Evolutionary conservation across 2,329 filamentous ascomycete species (phyloP).

Genomic region (Neobulgaria alba): DNA sequence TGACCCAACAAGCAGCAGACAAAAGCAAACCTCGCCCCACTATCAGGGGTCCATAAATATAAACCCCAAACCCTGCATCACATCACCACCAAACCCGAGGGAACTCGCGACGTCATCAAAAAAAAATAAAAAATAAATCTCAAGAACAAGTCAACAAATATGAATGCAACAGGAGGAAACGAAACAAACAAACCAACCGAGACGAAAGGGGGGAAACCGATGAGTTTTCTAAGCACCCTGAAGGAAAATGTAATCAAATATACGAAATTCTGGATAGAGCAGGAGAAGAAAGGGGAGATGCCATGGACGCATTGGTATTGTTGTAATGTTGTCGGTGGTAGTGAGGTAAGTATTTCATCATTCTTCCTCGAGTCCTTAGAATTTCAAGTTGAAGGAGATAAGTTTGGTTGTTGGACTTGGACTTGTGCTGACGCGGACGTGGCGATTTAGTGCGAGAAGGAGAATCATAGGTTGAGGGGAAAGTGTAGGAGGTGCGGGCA

Average conservation of each 20-base stretch:
- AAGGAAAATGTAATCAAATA: not conserved
- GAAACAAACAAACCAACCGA: no score
- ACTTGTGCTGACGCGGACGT: not conserved
- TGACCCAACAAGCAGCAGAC: no score
- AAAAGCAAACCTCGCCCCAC: no score
- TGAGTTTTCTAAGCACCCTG: no score
- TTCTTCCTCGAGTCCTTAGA: not conserved
- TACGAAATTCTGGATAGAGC: slow-evolving; percentile 7
- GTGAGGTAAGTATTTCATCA: slow-evolving; percentile 6
- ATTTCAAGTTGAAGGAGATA: not conserved
- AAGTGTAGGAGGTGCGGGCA: slow-evolving; percentile 15
- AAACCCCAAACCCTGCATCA: no score
- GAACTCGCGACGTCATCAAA: no score
- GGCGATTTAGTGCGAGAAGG: slow-evolving; percentile 11
- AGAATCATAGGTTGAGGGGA: slow-evolving; percentile 14
- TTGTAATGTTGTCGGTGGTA: slow-evolving; percentile 8
- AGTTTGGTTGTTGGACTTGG: not conserved
- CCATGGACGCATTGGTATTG: slow-evolving; percentile 20
- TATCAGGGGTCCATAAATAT: no score
- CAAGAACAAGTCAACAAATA: no score
- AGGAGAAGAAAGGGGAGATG: slow-evolving; percentile 13
- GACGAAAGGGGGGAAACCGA: no score
- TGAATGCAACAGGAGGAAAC: no score
- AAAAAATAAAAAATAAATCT: no score
- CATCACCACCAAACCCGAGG: no score